phyloP scores from a whole-genome alignment of 192 early-diverging fungal species.

The Mortierella hygrophila region DNA sequence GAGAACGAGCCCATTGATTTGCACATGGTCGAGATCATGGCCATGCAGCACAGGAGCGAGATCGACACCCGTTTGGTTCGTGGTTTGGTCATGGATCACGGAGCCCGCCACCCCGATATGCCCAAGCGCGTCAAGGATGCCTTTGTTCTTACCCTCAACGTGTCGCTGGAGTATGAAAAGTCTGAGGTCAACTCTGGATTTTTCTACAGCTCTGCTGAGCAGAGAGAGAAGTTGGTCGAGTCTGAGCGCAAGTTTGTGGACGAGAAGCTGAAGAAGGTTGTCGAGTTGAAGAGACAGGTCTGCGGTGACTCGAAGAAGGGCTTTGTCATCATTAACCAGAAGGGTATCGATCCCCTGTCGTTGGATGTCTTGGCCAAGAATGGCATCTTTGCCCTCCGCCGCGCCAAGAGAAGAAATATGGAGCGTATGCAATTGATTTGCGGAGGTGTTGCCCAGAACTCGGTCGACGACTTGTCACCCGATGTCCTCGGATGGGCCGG shows the following conservation, averaged over 20 bases:
- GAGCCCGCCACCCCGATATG: constrained; percentile 99
- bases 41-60: constrained; percentile 99
- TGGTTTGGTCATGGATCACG: constrained; percentile 98
- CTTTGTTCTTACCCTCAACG: constrained; percentile 95
- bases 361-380: constrained; percentile 97
- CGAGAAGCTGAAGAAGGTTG: constrained; percentile 92
- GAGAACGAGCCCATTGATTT: constrained; percentile 93
- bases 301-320: constrained; percentile 87
- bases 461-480: constrained; percentile 93
- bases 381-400: constrained; percentile 92
- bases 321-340: constrained; percentile 99
- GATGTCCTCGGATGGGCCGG: constrained; percentile 92
- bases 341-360: constrained; percentile 98
- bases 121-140: constrained; percentile 93
- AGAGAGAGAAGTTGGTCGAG: constrained; percentile 98
- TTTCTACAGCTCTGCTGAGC: constrained; percentile 98
- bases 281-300: constrained; percentile 97
- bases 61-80: constrained; percentile 95
- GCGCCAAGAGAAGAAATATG: constrained; percentile 99
- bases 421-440: constrained; percentile 96
- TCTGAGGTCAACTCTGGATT: constrained; percentile 99
- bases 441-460: constrained; percentile 97
- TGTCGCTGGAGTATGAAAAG: constrained; percentile 99
- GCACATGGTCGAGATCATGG: constrained; percentile 99
- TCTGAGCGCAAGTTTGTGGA: constrained; percentile 97